Evolutionary conservation across 208 protist genomes (phyloP).

Genomic region (Acanthamoeba healyi): DNA sequence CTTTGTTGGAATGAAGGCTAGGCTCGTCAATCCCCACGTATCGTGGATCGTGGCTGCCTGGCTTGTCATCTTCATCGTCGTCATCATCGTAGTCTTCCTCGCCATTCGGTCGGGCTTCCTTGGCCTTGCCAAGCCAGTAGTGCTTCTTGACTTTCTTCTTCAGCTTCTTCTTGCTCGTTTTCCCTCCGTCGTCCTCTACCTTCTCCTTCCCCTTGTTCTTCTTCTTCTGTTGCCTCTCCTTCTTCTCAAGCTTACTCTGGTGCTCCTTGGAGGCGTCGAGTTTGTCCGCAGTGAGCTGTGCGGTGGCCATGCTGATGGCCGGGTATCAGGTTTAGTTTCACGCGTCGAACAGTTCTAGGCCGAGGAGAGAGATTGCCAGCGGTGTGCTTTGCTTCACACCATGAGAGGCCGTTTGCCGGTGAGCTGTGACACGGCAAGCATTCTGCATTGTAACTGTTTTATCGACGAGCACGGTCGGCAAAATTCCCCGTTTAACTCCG

Average conservation of each 20-base stretch:
- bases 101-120: neutral
- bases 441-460: no score
- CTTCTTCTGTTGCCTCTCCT: neutral
- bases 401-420: no score
- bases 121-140: conserved; percentile 12
- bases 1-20: neutral
- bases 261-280: neutral
- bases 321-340: neutral
- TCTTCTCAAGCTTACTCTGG: neutral
- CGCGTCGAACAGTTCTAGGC: neutral
- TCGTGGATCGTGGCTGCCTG: no score
- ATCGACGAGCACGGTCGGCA: no score
- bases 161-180: neutral
- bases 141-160: neutral
- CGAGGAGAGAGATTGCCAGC: no score
- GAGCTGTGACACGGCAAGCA: no score
- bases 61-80: neutral
- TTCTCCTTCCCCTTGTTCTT: neutral
- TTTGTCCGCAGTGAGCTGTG: neutral
- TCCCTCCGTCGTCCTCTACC: neutral
- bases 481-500: no score
- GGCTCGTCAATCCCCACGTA: neutral
- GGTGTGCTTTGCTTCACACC: neutral
- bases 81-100: neutral
- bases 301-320: neutral